Evolutionary conservation across 805 yeast genomes (phyloP).

Genomic region (Yamadazyma phyllophila): DNA sequence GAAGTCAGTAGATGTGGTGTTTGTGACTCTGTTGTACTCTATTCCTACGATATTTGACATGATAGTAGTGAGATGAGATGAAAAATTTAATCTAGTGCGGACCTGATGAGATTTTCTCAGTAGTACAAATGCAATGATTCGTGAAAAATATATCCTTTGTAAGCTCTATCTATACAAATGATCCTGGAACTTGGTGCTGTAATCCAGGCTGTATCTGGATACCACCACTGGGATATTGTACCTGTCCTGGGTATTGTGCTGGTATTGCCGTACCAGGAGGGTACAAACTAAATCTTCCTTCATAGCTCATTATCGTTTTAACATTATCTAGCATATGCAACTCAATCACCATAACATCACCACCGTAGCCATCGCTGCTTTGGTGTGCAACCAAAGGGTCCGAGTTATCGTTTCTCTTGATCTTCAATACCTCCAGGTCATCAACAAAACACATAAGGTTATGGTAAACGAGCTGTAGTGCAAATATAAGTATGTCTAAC

Average conservation of each 20-base stretch:
- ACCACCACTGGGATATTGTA: background rate
- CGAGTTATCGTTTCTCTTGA: background rate
- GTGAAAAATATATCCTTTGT: too few relatives aligned
- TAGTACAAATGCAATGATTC: too few relatives aligned
- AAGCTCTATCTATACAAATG: conserved; percentile 1
- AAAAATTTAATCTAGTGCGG: conserved; percentile 3
- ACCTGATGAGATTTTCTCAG: background rate
- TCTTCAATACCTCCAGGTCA: conserved; percentile 27
- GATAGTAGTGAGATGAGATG: conserved; percentile 9
- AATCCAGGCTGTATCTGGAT: background rate
- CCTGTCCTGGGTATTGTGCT: background rate
- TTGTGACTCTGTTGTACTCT: conserved; percentile 87
- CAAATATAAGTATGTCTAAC: conserved; percentile 25
- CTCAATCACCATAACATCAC: conserved; percentile 31
- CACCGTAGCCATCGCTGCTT: conserved; percentile 39
- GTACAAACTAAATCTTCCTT: background rate
- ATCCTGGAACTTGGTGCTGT: conserved; percentile 10
- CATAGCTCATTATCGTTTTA: conserved; percentile 9
- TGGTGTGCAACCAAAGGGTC: background rate
- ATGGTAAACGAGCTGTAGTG: conserved; percentile 31
- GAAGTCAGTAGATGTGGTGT: conserved; percentile 85
- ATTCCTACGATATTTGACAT: conserved; percentile 61
- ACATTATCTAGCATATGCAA: conserved; percentile 19
- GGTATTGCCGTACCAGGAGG: conserved; percentile 5
- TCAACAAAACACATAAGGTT: conserved; percentile 31